These are phyloP conservation scores for Backusella liffmaniae DNA, from an alignment of 192 early-diverging fungal species.

Conservation along the genomic window DNA sequence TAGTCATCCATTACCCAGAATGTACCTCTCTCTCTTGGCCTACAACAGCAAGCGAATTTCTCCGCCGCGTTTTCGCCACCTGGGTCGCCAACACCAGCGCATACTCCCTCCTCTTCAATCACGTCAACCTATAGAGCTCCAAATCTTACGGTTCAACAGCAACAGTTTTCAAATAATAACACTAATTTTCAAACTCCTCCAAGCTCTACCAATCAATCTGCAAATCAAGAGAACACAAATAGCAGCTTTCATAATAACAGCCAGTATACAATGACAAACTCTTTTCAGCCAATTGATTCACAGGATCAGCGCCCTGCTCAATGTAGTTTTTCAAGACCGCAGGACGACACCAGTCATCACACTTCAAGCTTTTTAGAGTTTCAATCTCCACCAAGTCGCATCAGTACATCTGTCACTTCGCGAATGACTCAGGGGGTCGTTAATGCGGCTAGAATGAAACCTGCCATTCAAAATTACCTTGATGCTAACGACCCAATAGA, in stretches of 20 bases:
- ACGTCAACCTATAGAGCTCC: neutral
- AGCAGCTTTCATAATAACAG: neutral
- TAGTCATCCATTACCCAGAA: neutral
- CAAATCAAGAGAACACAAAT: neutral
- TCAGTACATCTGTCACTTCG: neutral
- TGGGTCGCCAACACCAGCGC: neutral
- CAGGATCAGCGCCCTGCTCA: neutral
- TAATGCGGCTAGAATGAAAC: neutral
- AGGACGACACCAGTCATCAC: constrained; percentile 5
- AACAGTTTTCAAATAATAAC: neutral
- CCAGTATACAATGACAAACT: constrained; percentile 2
- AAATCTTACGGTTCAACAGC: neutral
- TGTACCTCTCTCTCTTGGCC: neutral
- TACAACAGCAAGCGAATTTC: neutral
- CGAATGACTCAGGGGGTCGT: neutral
- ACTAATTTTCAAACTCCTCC: neutral
- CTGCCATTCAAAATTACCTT: constrained; percentile 13
- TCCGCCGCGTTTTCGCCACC: neutral
- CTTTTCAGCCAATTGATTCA: neutral
- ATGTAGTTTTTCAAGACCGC: neutral
- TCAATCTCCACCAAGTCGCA: constrained; percentile 12
- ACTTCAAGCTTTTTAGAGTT: constrained; percentile 4
- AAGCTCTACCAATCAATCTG: neutral
- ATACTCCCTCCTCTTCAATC: neutral
- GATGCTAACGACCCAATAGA: constrained; percentile 14